Base-by-base conservation (phyloP, 1,284 basidiomycete genomes). In the Vanrija pseudolonga region DNA sequence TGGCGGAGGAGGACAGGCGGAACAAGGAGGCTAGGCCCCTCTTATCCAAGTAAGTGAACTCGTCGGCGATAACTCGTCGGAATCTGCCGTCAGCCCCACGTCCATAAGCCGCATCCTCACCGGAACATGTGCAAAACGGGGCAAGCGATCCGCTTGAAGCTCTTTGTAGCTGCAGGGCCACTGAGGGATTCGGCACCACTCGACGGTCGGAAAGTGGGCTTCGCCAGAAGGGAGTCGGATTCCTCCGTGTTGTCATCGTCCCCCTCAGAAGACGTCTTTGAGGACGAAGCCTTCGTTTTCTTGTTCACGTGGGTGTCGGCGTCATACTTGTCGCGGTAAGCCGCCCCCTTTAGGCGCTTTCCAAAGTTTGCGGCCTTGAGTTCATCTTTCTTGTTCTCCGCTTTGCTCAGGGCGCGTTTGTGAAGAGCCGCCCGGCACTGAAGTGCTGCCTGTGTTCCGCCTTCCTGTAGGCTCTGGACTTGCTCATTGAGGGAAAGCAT, bases 81-180 rank as follows among this genome's bases (percentile, higher is more conserved):
- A 89, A 95, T 7, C 74, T 76, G 57, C 15, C 14, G 43, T 60
- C 49, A 64, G 47, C 42, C 12, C 40, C 22, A 24, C 18, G 22
- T 22, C 3, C 28, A 23, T 5, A 12, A 23, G 11, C 26, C 4
- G 6, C 2, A 1, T 3, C 12, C 67, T 48, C 38, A 73, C 73
- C 90, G 83, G 82, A 97, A 96, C 81, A 93, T 88, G 74, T 95
- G 90, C 48, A 96, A 77, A 14, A 91, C 86, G 0, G 92, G 91
- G 0, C 84, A 82, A 45, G 83, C 81, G 84, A 94, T 87, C 64
- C 85, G 77, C 22, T 80, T 85, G 86, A 86, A 94, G 65, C 95
- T 85, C 51, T 80, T 80, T 65, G 82, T 80, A 4, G 90, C 89
- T 0, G 78, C 73, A 7, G 79, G 74, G 4, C 82, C 82, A 37